Conservation (phyloP, 768 basidiomycete genomes). For the Asterophora lycoperdoides region DNA sequence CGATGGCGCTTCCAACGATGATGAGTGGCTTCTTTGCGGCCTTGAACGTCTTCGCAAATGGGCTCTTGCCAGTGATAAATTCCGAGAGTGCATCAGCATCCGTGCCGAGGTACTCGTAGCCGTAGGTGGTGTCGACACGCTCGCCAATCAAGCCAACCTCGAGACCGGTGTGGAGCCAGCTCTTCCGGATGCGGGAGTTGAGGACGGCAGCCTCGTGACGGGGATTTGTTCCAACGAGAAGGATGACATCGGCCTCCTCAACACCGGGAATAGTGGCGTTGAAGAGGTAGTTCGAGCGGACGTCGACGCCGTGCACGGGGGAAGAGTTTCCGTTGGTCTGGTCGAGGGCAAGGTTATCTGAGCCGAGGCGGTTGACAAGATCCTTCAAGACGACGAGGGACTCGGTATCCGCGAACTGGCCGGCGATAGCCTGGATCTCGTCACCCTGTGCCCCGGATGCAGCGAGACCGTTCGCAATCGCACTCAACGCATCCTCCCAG, state of each 20-base stretch:
- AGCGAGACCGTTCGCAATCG: slow-evolving; percentile 74
- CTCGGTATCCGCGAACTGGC: slow-evolving; percentile 91
- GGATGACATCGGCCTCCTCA: slow-evolving; percentile 87
- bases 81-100: slow-evolving; percentile 70
- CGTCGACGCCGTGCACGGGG: slow-evolving; percentile 79
- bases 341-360: slow-evolving; percentile 89
- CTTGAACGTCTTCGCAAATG: slow-evolving; percentile 84
- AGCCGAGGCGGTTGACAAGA: slow-evolving; percentile 86
- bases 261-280: slow-evolving; percentile 89
- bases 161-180: slow-evolving; percentile 82
- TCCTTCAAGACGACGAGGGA: slow-evolving; percentile 92
- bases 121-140: slow-evolving; percentile 86
- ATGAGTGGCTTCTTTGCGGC: slow-evolving; percentile 88
- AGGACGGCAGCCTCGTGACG: slow-evolving; percentile 96
- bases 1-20: slow-evolving; percentile 84
- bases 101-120: slow-evolving; percentile 86
- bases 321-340: slow-evolving; percentile 59
- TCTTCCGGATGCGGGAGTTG: slow-evolving; percentile 95
- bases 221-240: slow-evolving; percentile 95
- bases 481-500: slow-evolving; percentile 86
- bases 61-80: slow-evolving; percentile 73
- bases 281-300: slow-evolving; percentile 96
- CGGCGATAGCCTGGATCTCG: slow-evolving; percentile 94
- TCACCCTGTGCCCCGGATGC: slow-evolving; percentile 80
- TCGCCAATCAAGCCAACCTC: slow-evolving; percentile 91